These are phyloP conservation scores for Desmodesmus armatus DNA, from an alignment of 139 green algal species.

Conservation along the genomic window DNA sequence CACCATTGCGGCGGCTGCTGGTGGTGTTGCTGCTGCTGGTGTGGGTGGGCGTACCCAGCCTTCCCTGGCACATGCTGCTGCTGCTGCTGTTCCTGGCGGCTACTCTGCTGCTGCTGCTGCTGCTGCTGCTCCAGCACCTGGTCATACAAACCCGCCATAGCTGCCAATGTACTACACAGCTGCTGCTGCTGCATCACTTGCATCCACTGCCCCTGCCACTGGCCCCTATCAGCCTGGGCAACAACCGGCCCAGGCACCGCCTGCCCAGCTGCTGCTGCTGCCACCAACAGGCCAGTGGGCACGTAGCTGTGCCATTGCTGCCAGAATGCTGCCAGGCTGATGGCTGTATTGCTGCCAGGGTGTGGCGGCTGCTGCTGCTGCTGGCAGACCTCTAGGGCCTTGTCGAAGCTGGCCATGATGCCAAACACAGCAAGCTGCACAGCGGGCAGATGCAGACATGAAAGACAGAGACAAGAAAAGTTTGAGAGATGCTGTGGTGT, in stretches of 20 bases:
- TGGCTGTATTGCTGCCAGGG: background rate
- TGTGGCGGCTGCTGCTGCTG: slow-evolving; percentile 28
- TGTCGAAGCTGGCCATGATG: slow-evolving; percentile 35
- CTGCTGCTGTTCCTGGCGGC: slow-evolving; percentile 2
- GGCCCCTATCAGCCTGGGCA: too few species aligned
- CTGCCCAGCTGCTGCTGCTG: slow-evolving; percentile 33
- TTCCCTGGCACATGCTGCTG: background rate
- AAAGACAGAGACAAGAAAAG: background rate
- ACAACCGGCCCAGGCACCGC: background rate
- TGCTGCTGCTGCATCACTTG: background rate
- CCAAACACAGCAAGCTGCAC: slow-evolving; percentile 25
- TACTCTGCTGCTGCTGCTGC: background rate
- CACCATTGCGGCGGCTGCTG: background rate
- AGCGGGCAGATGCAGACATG: background rate
- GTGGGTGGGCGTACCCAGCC: background rate
- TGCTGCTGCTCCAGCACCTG: slow-evolving; percentile 4
- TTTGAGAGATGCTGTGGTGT: background rate
- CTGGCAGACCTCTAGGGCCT: slow-evolving; percentile 17
- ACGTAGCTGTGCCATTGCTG: slow-evolving; percentile 19
- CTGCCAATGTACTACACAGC: background rate
- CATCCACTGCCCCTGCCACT: slow-evolving; percentile 35
- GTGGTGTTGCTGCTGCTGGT: slow-evolving; percentile 4
- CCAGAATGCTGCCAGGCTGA: slow-evolving; percentile 15
- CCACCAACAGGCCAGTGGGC: slow-evolving; percentile 19
- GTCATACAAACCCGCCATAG: slow-evolving; percentile 20